Evolutionary conservation across 2,329 filamentous ascomycete species (phyloP), one percentile per base, ranked within the genome.

Genomic region (Cladosporium sp.): DNA sequence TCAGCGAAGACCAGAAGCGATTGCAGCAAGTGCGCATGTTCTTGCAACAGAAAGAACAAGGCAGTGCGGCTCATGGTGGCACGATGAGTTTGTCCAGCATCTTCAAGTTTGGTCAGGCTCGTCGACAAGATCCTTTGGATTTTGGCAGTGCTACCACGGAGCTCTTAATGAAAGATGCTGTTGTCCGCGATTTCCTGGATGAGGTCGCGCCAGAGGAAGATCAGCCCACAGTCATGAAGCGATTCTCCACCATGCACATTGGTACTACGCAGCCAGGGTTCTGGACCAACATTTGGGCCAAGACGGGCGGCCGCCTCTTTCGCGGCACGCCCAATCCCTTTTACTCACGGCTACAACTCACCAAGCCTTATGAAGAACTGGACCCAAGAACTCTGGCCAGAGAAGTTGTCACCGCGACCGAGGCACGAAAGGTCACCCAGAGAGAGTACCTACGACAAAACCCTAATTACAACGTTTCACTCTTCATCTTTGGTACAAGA

Each of bases 1-100:
- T 99, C 30, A 96, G 93, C 3, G 95, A 99, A 77, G 96, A 99
- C 76, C 93, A 98, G 78, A 99, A 99, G 80, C 92, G 96, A 24
- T 81, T 98, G 68, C 92, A 98, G 76, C 96, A 99, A 79, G 93
- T 99, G 68, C 94, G 93, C 74, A 92, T 94, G 1, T 99, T 98
- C 73, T 82, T 99, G 54, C 92, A 96, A 75, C 89, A 93, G 71
- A 96, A 94, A 76, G 93, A 98, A 73, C 83, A 97, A 36, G 91
- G 90, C 28, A 85, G 87, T 30, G 82, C 77, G 77, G 87, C 76
- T 85, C 84, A 90, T 34, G 79, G 82, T 69, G 79, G 82, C 70
- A 96, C 95, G 71, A 82, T 97, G 34, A 90, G 92, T 0, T 81
- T 96, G 18, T 86, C 85, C 0, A 84, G 84, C 18, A 88, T 88